A percentile compares a stretch with the other conserved stretches of the same genome.
Evolutionary conservation across 1,284 basidiomycete species (phyloP).

Genomic region (Malassezia psittaci): DNA sequence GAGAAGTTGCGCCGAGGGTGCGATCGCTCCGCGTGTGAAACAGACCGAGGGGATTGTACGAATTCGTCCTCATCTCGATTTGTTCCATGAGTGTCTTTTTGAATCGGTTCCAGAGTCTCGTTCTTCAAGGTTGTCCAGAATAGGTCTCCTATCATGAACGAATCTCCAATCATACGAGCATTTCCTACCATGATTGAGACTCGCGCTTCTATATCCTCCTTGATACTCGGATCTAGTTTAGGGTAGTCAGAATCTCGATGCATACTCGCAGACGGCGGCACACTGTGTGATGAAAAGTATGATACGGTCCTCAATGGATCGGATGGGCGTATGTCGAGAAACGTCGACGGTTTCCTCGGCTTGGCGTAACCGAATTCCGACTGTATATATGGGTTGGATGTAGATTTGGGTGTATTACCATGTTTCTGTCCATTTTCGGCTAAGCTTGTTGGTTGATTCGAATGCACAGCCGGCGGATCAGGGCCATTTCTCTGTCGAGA

Average conservation of each 20-base stretch:
- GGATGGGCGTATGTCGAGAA: background rate
- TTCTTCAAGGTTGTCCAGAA: constrained; percentile 23
- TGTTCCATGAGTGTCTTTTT: too few species aligned
- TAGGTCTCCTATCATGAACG: constrained; percentile 35
- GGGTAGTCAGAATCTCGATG: background rate
- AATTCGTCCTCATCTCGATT: too few species aligned
- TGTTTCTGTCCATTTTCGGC: too few species aligned
- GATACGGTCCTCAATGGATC: background rate
- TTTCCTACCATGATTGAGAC: background rate
- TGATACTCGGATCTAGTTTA: background rate
- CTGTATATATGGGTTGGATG: too few species aligned
- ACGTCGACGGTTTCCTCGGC: background rate
- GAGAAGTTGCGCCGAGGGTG: too few species aligned
- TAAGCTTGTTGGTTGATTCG: too few species aligned
- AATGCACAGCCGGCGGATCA: too few species aligned
- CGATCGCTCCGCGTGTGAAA: too few species aligned
- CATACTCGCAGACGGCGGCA: background rate
- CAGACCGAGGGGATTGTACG: too few species aligned
- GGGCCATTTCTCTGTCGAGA: too few species aligned
- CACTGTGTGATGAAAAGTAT: background rate
- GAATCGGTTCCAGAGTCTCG: background rate
- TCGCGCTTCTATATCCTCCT: background rate
- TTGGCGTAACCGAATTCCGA: background rate
- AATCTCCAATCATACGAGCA: constrained; percentile 33
- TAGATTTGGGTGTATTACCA: too few species aligned